These are phyloP conservation scores for Tricholoma sp. DNA, from an alignment of 768 basidiomycete species.

Conservation along the genomic window DNA sequence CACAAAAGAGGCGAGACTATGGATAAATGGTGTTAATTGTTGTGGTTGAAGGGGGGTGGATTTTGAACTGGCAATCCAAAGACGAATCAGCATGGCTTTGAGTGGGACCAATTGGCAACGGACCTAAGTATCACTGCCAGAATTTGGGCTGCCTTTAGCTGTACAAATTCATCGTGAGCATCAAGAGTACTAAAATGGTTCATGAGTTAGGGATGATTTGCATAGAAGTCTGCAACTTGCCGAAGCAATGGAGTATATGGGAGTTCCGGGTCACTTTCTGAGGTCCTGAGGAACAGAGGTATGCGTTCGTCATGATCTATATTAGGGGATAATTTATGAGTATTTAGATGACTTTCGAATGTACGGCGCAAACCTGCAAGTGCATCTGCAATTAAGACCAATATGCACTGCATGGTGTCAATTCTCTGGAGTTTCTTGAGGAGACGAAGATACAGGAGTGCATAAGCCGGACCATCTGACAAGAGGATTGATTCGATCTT, in stretches of 20 bases:
- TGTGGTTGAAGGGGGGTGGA: slow-evolving; percentile 41
- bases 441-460: slow-evolving; percentile 82
- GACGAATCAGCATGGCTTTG: background rate
- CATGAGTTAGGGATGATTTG: slow-evolving; percentile 9
- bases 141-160: slow-evolving; percentile 84
- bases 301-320: slow-evolving; percentile 87
- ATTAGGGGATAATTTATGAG: background rate
- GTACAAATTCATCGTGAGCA: slow-evolving; percentile 91
- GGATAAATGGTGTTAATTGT: slow-evolving; percentile 57
- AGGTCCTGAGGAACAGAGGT: slow-evolving; percentile 60
- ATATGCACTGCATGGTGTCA: slow-evolving; percentile 83
- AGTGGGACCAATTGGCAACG: slow-evolving; percentile 13
- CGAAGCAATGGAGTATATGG: slow-evolving; percentile 77
- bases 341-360: background rate
- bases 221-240: slow-evolving; percentile 30
- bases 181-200: slow-evolving; percentile 57
- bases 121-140: slow-evolving; percentile 81
- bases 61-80: slow-evolving; percentile 38
- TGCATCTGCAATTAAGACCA: slow-evolving; percentile 86
- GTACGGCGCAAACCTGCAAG: slow-evolving; percentile 53
- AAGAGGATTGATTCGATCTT: slow-evolving; percentile 74
- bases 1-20: slow-evolving; percentile 53
- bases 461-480: slow-evolving; percentile 80
- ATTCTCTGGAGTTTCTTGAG: slow-evolving; percentile 79
- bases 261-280: slow-evolving; percentile 66